Percentiles rank a stretch among this genome's conserved stretches.
These are phyloP conservation scores for Fistulifera pelliculosa DNA, from an alignment of 108 stramenopile species.

Conservation along the genomic window DNA sequence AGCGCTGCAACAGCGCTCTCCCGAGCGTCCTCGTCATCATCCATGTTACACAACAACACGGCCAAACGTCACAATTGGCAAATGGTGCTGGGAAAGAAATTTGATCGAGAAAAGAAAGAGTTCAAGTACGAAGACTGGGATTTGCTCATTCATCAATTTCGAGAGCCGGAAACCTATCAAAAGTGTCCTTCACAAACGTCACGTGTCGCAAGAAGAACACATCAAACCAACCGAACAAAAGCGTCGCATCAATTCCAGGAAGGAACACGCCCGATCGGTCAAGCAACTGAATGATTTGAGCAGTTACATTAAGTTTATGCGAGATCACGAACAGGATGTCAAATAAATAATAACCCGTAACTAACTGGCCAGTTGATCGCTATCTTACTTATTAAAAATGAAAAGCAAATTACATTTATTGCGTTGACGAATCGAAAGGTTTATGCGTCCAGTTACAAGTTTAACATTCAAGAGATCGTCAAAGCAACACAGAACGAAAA, in stretches of 20 bases:
- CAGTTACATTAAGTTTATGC: constrained; percentile 6
- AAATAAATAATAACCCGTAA: too few relatives aligned
- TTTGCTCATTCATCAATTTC: neutral
- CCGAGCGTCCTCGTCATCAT: too few relatives aligned
- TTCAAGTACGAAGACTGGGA: constrained; percentile 5
- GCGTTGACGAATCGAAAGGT: too few relatives aligned
- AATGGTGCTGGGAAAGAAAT: neutral
- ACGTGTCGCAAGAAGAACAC: neutral
- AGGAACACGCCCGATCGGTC: neutral
- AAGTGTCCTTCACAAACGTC: neutral
- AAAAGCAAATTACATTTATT: too few relatives aligned
- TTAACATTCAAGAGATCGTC: too few relatives aligned
- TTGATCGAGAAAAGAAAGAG: neutral
- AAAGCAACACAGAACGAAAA: too few relatives aligned
- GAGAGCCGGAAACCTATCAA: neutral
- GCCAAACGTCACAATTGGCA: constrained; percentile 3
- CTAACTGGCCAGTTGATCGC: too few relatives aligned
- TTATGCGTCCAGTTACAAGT: too few relatives aligned
- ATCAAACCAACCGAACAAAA: constrained; percentile 7
- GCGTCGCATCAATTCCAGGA: constrained; percentile 1
- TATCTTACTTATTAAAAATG: too few relatives aligned
- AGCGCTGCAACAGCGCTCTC: too few relatives aligned
- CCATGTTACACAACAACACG: too few relatives aligned
- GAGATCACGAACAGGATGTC: neutral
- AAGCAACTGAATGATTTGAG: constrained; percentile 7